Percentiles rank a stretch among this genome's conserved stretches.
These are phyloP conservation scores for Phaeolepiota aurea DNA, from an alignment of 768 basidiomycete genomes.

Conservation along the genomic window DNA sequence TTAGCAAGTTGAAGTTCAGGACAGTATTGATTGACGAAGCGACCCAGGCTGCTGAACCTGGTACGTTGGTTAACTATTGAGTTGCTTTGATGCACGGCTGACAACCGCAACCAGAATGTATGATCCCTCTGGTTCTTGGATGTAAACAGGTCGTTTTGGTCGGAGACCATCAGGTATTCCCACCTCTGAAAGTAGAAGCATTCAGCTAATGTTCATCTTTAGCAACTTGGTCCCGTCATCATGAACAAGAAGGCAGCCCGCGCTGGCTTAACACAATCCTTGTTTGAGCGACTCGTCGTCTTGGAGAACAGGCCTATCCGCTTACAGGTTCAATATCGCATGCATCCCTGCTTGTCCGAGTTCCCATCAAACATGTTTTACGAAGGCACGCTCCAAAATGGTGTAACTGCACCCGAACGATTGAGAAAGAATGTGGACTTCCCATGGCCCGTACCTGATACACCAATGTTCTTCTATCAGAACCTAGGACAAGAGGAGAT, in stretches of 20 bases:
- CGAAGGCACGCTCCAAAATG: constrained; percentile 97
- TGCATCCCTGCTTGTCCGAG: constrained; percentile 98
- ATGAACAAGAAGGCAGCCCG: constrained; percentile 99
- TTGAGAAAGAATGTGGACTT: constrained; percentile 98
- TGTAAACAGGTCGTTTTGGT: constrained; percentile 98
- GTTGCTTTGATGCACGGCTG: no score
- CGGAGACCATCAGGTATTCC: constrained; percentile 77
- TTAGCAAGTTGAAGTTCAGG: constrained; percentile 96
- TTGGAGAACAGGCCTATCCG: constrained; percentile 96
- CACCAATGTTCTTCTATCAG: constrained; percentile 99
- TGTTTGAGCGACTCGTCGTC: constrained; percentile 95
- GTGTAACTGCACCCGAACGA: constrained; percentile 96
- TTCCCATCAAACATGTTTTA: constrained; percentile 99
- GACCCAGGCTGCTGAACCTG: constrained; percentile 95
- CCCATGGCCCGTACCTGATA: constrained; percentile 95
- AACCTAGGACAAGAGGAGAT: constrained; percentile 99
- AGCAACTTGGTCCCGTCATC: constrained; percentile 97
- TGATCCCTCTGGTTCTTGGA: constrained; percentile 97
- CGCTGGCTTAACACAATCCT: constrained; percentile 96
- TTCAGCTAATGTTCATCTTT: background rate
- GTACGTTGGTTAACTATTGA: constrained; percentile 47
- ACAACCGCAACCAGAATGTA: no score
- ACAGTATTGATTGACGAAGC: constrained; percentile 98
- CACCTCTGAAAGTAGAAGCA: constrained; percentile 10
- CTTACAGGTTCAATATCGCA: constrained; percentile 98